Percentiles rank a stretch among this genome's conserved stretches.
Evolutionary conservation across 169 alveolate genomes (phyloP).

Genomic region (Fabrea salina): DNA sequence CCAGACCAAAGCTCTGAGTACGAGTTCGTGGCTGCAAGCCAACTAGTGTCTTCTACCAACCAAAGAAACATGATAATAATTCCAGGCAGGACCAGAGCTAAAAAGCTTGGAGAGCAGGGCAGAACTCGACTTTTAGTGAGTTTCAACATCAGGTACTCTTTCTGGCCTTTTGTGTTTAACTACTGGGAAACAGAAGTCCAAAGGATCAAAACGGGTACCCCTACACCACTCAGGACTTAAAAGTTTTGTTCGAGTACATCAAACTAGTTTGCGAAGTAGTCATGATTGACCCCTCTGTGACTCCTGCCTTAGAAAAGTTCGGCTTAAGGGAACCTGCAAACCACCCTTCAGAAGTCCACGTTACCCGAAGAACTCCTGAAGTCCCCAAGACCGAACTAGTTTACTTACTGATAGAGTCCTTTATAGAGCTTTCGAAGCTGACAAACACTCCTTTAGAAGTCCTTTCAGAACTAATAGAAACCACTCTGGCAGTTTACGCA

Average conservation of each 20-base stretch:
- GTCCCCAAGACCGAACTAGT: background rate
- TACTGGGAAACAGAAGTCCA: background rate
- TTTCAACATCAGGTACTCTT: slow-evolving; percentile 1
- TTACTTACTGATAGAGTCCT: background rate
- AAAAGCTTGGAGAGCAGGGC: background rate
- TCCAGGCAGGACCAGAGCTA: background rate
- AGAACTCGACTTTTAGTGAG: background rate
- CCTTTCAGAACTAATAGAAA: background rate
- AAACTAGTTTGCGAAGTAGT: background rate
- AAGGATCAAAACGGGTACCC: background rate
- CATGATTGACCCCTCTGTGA: background rate
- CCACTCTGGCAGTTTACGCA: background rate
- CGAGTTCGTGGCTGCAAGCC: background rate
- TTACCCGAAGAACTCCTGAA: background rate
- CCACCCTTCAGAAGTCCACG: background rate
- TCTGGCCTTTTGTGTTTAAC: slow-evolving; percentile 28
- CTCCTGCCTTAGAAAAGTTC: background rate
- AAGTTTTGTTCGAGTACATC: background rate
- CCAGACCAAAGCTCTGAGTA: no score
- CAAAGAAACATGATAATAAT: background rate
- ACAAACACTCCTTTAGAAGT: background rate
- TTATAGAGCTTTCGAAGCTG: slow-evolving; percentile 4
- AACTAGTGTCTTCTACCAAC: background rate
- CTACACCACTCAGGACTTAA: background rate
- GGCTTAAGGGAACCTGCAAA: background rate